Base-by-base conservation (phyloP, 2,329 filamentous ascomycete genomes). In the Aspergillus phoenicis region DNA sequence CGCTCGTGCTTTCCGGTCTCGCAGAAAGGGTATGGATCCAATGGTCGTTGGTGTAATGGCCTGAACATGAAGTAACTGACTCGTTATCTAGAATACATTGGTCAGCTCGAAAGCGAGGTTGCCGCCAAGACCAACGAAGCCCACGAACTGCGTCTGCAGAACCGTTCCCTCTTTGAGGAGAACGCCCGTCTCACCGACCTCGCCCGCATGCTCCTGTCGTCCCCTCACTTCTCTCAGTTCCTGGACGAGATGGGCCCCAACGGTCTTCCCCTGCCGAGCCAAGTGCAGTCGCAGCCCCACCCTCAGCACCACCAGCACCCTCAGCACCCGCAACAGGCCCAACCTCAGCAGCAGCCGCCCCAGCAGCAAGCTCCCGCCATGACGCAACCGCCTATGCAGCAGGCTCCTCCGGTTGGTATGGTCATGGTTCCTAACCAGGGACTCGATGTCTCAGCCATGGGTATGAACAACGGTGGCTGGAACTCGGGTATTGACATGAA, bases 1-100 rank as follows among this genome's bases (percentile, higher is more conserved):
- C 45, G 95, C 95, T 64, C 91, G 95, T 68, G 94, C 94, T 55
- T 99, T 99, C 87, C 90, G 95, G 59, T 97, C 93, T n/a, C 85
- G 95, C 70, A 90, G 95, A 84, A 99, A 99, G 85, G 94, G 94
- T 97, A 88, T 83, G 85, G 57, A 39, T 24, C 15, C 2, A 4
- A 7, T 20, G 20, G 20, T 15, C 41, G 33, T 5, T 22, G 6
- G 11, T 6, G 15, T 55, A 15, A 48, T 53, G 38, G 24, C 60
- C 24, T 24, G 39, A 15, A 36, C 33, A 36, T 55, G 59, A 66
- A 63, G 11, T 22, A 17, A 68, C 86, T 91, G 84, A 91, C 77
- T 45, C 59, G 13, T 30, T 59, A n/a, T 26, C 45, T 71, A 98
- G 95, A 98, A 85, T 98, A 98, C 82, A 98, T 99, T 73, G 86